Percentiles rank a stretch among this genome's conserved stretches.
Evolutionary conservation across 352 stramenopile genomes (phyloP).

Genomic region (Phytophthora vignae): DNA sequence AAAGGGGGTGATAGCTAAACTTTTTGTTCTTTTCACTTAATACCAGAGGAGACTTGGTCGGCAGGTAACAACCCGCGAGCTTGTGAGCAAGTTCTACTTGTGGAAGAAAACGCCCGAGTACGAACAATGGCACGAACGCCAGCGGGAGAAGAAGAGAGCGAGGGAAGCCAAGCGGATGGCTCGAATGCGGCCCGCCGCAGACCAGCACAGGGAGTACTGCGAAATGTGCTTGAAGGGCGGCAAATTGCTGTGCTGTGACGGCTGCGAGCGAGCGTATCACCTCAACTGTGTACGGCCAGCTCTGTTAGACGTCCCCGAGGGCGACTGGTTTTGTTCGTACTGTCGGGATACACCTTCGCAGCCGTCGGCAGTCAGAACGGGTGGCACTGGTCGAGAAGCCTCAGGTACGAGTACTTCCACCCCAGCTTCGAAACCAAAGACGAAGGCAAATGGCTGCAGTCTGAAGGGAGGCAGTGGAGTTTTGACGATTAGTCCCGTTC

Average conservation of each 20-base stretch:
- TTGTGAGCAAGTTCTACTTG: constrained; percentile 71
- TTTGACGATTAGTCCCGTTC: constrained; percentile 6
- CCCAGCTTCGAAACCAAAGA: constrained; percentile 17
- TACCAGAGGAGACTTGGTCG: constrained; percentile 51
- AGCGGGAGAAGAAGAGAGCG: constrained; percentile 53
- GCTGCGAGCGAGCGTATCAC: constrained; percentile 79
- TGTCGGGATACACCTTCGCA: constrained; percentile 37
- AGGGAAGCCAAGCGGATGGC: constrained; percentile 58
- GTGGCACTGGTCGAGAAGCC: constrained; percentile 10
- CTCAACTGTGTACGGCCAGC: constrained; percentile 77
- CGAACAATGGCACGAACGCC: constrained; percentile 55
- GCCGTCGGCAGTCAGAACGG: background rate
- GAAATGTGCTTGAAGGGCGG: constrained; percentile 74
- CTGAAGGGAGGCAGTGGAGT: constrained; percentile 10
- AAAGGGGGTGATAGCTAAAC: background rate
- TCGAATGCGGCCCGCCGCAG: constrained; percentile 31
- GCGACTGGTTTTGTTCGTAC: constrained; percentile 73
- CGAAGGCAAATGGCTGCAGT: constrained; percentile 19
- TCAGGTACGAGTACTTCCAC: constrained; percentile 1
- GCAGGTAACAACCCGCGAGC: constrained; percentile 46
- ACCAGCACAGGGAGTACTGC: constrained; percentile 80
- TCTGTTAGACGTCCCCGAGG: constrained; percentile 69
- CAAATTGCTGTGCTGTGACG: constrained; percentile 79
- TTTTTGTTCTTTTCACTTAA: background rate
- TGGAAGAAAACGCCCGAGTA: constrained; percentile 72